A percentile compares a stretch with the other conserved stretches of the same genome.
Conservation (phyloP, 2,329 filamentous ascomycete species). For the Trichoderma brevicompactum region DNA sequence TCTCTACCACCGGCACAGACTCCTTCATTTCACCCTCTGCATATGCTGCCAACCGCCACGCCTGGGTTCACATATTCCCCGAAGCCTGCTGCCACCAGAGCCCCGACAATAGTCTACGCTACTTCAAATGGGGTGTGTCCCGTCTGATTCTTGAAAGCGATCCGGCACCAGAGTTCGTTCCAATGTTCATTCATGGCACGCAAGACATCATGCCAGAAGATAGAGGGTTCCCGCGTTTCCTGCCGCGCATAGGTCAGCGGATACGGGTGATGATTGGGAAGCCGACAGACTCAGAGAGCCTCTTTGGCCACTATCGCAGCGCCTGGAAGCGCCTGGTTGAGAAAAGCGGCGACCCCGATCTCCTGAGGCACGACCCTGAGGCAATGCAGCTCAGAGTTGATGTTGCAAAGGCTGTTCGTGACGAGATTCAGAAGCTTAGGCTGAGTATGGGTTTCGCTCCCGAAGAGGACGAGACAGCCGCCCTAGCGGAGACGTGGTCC, state of each 20-base stretch:
- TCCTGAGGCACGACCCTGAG: slow-evolving; percentile 55
- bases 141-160: slow-evolving; percentile 88
- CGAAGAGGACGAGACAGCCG: slow-evolving; percentile 80
- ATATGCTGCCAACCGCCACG: slow-evolving; percentile 69
- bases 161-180: slow-evolving; percentile 84
- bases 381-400: slow-evolving; percentile 73
- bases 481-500: slow-evolving; percentile 80
- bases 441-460: slow-evolving; percentile 68
- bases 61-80: slow-evolving; percentile 95
- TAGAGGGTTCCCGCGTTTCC: slow-evolving; percentile 75
- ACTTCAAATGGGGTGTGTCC: slow-evolving; percentile 98
- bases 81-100: slow-evolving; percentile 95
- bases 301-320: slow-evolving; percentile 77
- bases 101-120: slow-evolving; percentile 76
- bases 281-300: slow-evolving; percentile 69
- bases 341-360: slow-evolving; percentile 53
- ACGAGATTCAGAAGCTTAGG: slow-evolving; percentile 80
- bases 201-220: slow-evolving; percentile 88
- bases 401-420: slow-evolving; percentile 75
- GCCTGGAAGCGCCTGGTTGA: slow-evolving; percentile 72
- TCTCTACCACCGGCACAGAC: slow-evolving; percentile 70
- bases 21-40: slow-evolving; percentile 72
- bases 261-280: slow-evolving; percentile 80
- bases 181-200: slow-evolving; percentile 92
- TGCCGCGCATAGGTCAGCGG: slow-evolving; percentile 74